Evolutionary conservation across 2,329 filamentous ascomycete species (phyloP), one percentile per base, ranked within the genome.

Genomic region (Conoideocrella luteorostrata): DNA sequence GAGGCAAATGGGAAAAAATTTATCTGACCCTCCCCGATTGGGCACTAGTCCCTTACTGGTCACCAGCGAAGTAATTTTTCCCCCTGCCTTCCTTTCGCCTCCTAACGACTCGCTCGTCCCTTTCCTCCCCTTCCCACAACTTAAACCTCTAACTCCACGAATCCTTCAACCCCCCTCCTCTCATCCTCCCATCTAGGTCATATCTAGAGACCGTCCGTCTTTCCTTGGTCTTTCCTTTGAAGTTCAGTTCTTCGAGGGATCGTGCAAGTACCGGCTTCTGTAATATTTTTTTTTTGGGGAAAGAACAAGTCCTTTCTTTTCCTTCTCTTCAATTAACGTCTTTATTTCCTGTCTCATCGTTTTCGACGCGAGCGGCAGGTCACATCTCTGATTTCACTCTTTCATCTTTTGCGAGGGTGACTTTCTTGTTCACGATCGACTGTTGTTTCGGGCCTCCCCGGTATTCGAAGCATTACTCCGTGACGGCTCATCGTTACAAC

Each of bases 161-260:
- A 58, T 50, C 56, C 52, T 58, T 56, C 56, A 57, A 56, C 53
- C 52, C 53, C 53, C 52, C 51, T 57, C 53, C 43, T 53, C 50
- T 47, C 49, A 56, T 55, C 58, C 47, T 54, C 38, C 42, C 41
- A 44, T 54, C 53, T 55, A 53, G 52, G 56, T 51, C 51, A 53
- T 54, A 54, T 53, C 48, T 48, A 53, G 56, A 58, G 59, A 57
- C 55, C 50, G 48, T 56, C 52, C 52, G 55, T 62, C 58, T 62
- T 63, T 65, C 62, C 58, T 66, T 69, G 59, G 63, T 68, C 62
- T 62, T 65, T 70, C 63, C 66, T 69, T 69, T 68, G 65, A 69
- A 68, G 63, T 57, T 57, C 60, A 59, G 22, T 65, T 67, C 64
- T 67, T 66, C 59, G 59, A 65, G 60, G 65, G 60, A 62, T 52